phyloP scores from a whole-genome alignment of 139 green algal species.

The Auxenochlorella protothecoides region DNA sequence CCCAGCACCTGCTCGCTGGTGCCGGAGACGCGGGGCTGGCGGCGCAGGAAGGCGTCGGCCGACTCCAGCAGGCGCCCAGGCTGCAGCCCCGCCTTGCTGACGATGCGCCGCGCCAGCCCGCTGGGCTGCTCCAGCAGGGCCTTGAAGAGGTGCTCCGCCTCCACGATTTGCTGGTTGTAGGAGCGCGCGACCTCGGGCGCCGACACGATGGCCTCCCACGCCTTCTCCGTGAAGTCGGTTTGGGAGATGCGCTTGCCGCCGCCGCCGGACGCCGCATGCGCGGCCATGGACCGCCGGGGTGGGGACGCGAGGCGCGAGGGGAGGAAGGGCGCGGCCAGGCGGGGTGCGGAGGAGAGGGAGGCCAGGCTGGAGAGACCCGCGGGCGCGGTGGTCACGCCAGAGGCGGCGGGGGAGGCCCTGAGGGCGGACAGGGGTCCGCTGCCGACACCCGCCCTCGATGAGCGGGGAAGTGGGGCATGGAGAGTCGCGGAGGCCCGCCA shows the following conservation, averaged over 20 bases:
- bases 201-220: slow-evolving; percentile 67
- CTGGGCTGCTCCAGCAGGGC: slow-evolving; percentile 93
- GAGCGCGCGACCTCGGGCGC: slow-evolving; percentile 76
- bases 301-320: background rate
- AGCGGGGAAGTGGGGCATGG: too few relatives aligned
- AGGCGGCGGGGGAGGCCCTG: too few relatives aligned
- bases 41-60: slow-evolving; percentile 65
- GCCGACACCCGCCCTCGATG: too few relatives aligned
- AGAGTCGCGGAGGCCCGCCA: too few relatives aligned
- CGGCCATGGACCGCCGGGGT: background rate
- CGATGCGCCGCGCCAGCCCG: slow-evolving; percentile 70
- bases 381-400: too few relatives aligned
- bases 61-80: slow-evolving; percentile 62
- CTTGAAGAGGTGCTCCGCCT: slow-evolving; percentile 96
- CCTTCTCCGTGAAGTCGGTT: slow-evolving; percentile 79
- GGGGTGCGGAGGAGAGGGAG: background rate
- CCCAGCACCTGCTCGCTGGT: slow-evolving; percentile 77
- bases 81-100: slow-evolving; percentile 79
- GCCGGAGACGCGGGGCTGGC: slow-evolving; percentile 67
- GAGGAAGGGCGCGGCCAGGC: background rate
- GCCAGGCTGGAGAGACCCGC: background rate
- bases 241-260: slow-evolving; percentile 71
- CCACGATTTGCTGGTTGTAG: slow-evolving; percentile 83
- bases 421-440: too few relatives aligned
- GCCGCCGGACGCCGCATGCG: background rate